phyloP scores from a whole-genome alignment of 2,329 filamentous ascomycete genomes.

The Aspergillus spinulosporus region DNA sequence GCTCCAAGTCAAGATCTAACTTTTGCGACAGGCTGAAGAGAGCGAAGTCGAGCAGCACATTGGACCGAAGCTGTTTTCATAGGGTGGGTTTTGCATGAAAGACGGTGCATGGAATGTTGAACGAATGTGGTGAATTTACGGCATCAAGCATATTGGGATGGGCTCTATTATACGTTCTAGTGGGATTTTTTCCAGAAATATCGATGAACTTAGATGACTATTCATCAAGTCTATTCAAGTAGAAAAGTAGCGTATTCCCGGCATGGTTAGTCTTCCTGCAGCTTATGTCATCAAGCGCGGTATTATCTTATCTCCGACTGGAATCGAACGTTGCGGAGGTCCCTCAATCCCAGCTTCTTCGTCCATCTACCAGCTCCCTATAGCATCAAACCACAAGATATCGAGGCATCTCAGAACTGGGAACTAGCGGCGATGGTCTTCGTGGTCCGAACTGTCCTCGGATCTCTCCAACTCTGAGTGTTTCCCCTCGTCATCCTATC shows the following conservation, averaged over 20 bases:
- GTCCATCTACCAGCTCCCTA: constrained; percentile 4
- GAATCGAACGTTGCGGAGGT: constrained; percentile 16
- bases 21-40: constrained; percentile 45
- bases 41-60: constrained; percentile 34
- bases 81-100: constrained; percentile 15
- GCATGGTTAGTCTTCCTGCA: too few species aligned
- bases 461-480: constrained; percentile 25
- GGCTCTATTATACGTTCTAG: constrained; percentile 1
- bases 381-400: constrained; percentile 1
- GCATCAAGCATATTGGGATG: constrained; percentile 16
- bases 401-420: background rate
- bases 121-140: constrained; percentile 17
- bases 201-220: background rate
- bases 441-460: constrained; percentile 15
- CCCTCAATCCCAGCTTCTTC: constrained; percentile 12
- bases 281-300: too few species aligned
- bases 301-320: constrained; percentile 35
- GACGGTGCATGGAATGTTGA: constrained; percentile 7
- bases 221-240: background rate
- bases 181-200: background rate
- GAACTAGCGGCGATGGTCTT: constrained; percentile 22
- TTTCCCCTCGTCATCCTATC: constrained; percentile 18
- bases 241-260: too few species aligned
- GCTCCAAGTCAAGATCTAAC: constrained; percentile 16
- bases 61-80: constrained; percentile 37